Base-by-base conservation (phyloP, 768 basidiomycete species). In the Grammothele lineata region DNA sequence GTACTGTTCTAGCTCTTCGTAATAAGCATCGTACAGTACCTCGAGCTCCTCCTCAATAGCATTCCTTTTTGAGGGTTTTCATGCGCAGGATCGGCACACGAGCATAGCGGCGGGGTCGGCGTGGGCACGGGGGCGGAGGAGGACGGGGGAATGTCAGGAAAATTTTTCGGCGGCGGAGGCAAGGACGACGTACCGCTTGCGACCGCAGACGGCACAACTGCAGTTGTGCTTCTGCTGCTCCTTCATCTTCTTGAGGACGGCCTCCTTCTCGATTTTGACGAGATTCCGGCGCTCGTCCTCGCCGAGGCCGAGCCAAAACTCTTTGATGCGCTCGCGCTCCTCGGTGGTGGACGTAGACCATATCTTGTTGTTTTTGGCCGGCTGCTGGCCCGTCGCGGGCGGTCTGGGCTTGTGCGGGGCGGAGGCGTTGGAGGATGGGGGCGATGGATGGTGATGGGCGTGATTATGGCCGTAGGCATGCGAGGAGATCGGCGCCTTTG, bases 11-110 rank as follows among this genome's bases (percentile, higher is more conserved):
- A 99, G 86, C 79, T 98, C 95, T 69, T 96, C 92, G 83, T 97
- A 98, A 81, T 98, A 99, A 76, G 94, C 93, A 80, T 97, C 95
- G 81, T 99, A 99, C 73, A 98, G 85, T 75, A 93, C 91, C 77
- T 98, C 92, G 70, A 99, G 87, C 77, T 99, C 96, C 74, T 94
- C 91, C 76, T 99, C 96, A 75, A 99, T 97, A 55, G 94, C 94
- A 74, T 87, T 86, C 60, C 91, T 94, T 62, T 58, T n/a, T n/a
- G 56, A 50, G 17, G 15, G 18, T 22, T 18, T 42, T 52, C 44
- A 40, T 45, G 37, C 43, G 47, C 50, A 56, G 25, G 48, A 55
- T 43, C 50, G 47, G 40, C 43, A 47, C 26, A 48, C 42, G 51
- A 21, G 47, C 52, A 47, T n/a, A 36, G 9, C 8, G 27, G 35